phyloP scores from a whole-genome alignment of 371 early-diverging fungal species.

The Mortierella sp. region DNA sequence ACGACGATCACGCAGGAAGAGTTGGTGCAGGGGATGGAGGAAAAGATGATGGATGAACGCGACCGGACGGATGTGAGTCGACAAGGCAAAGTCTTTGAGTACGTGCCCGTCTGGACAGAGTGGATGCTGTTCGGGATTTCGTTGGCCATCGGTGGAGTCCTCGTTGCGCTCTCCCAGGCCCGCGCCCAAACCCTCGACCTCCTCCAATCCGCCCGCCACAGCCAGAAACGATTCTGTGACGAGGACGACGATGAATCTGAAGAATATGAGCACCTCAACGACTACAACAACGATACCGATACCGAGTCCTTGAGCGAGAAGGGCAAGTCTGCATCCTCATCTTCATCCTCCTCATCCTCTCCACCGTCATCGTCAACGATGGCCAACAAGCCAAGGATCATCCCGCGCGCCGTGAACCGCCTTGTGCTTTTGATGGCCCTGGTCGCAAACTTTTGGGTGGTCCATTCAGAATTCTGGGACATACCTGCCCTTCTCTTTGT shows the following conservation, averaged over 20 bases:
- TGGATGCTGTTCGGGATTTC: conserved; percentile 15
- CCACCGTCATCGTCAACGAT: not conserved
- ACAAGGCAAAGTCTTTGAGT: conserved; percentile 15
- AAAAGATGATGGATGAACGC: conserved; percentile 6
- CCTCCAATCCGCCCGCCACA: not conserved
- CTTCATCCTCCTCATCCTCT: not conserved
- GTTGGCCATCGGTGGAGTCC: conserved; percentile 6
- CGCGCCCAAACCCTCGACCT: conserved; percentile 1
- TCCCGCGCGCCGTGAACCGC: not conserved
- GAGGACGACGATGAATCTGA: not conserved
- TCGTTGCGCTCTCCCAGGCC: conserved; percentile 1
- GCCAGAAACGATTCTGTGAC: conserved; percentile 16
- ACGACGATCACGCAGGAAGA: not conserved
- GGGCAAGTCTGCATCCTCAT: not conserved
- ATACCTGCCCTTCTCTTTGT: conserved; percentile 15
- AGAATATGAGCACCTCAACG: not conserved
- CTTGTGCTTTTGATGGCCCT: not conserved
- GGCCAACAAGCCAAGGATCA: not conserved
- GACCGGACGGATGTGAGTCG: not conserved
- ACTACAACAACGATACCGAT: conserved; percentile 6
- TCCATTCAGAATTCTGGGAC: not conserved
- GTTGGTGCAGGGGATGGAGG: conserved; percentile 2
- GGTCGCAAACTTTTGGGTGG: conserved; percentile 7
- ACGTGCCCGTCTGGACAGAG: conserved; percentile 30
- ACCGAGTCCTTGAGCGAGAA: not conserved